Conservation (phyloP, 768 basidiomycete species). For the Candolleomyces efflorescens region DNA sequence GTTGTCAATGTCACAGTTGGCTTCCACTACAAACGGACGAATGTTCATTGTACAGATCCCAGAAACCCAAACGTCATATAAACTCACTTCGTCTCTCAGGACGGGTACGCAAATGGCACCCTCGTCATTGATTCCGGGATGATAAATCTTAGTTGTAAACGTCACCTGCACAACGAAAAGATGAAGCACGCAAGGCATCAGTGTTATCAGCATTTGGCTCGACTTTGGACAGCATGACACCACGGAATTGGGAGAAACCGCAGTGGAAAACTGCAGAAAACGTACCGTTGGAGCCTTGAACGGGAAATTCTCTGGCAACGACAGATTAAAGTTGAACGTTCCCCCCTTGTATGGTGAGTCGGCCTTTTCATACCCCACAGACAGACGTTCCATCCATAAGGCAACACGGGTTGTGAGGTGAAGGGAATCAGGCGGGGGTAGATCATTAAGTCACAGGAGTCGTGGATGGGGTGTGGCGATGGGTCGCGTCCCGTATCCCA, state of each 20-base stretch:
- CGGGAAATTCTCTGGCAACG: constrained; percentile 77
- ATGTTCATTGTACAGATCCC: constrained; percentile 7
- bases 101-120: constrained; percentile 83
- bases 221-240: too few species aligned
- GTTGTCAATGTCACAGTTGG: constrained; percentile 71
- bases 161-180: constrained; percentile 51
- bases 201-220: neutral
- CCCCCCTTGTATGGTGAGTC: constrained; percentile 84
- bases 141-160: constrained; percentile 85
- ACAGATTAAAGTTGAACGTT: constrained; percentile 68
- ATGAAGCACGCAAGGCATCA: constrained; percentile 9
- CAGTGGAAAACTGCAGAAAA: neutral
- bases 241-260: neutral
- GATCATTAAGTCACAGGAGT: neutral
- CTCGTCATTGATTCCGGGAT: constrained; percentile 88
- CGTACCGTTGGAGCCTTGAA: constrained; percentile 82
- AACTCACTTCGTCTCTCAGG: constrained; percentile 73
- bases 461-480: neutral
- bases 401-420: neutral
- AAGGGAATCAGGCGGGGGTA: neutral
- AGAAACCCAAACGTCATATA: constrained; percentile 1
- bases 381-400: neutral
- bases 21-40: constrained; percentile 61
- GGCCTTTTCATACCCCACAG: constrained; percentile 35
- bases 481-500: neutral